Percentiles rank a stretch among this genome's conserved stretches.
Conservation (phyloP, 2,329 filamentous ascomycete genomes). For the Cercospora nicotianae region DNA sequence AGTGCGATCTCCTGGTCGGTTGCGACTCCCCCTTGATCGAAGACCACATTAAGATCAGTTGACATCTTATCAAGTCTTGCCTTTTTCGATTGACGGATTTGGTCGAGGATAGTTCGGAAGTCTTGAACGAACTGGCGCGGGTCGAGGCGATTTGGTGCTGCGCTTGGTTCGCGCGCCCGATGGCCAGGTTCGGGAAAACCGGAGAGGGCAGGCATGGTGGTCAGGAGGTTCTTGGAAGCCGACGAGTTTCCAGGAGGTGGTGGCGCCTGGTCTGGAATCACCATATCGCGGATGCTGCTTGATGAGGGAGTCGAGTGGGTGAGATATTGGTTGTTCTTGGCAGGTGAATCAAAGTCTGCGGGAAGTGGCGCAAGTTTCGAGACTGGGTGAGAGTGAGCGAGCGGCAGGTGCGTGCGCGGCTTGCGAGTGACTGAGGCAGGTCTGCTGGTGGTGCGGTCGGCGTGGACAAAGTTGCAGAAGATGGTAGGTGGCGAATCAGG, state of each 20-base stretch:
- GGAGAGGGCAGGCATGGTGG: slow-evolving; percentile 1
- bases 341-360: neutral
- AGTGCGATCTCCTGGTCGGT: neutral
- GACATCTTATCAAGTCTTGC: neutral
- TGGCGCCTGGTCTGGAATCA: neutral
- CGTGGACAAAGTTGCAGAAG: neutral
- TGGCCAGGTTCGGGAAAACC: neutral
- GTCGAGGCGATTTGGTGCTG: neutral
- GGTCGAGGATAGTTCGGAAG: neutral
- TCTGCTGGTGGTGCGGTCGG: neutral
- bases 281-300: neutral
- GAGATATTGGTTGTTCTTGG: neutral
- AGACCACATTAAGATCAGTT: neutral
- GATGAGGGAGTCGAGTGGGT: neutral
- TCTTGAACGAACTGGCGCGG: neutral
- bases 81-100: neutral
- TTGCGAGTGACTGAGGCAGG: neutral
- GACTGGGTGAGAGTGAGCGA: neutral
- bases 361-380: neutral
- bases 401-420: neutral
- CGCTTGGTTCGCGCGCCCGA: neutral
- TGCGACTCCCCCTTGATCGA: neutral
- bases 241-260: neutral
- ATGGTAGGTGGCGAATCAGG: neutral
- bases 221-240: neutral